These are phyloP conservation scores for Cordyceps sp. DNA, from an alignment of 2,329 filamentous ascomycete genomes.

Conservation along the genomic window DNA sequence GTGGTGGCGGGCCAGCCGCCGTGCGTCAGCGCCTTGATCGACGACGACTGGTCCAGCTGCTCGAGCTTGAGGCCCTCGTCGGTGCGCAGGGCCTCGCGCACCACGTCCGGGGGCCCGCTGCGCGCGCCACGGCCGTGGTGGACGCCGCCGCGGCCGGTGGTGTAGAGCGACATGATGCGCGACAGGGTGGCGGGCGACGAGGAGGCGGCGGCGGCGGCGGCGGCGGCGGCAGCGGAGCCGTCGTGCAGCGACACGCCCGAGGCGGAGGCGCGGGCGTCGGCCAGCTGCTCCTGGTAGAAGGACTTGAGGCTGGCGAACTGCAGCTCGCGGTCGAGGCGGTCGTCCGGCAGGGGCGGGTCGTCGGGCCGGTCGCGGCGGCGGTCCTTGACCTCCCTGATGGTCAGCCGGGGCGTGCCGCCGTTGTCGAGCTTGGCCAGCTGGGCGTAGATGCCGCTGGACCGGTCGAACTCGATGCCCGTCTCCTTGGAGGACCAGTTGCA, in stretches of 20 bases:
- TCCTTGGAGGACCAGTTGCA: constrained; percentile 89
- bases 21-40: constrained; percentile 41
- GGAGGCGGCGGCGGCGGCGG: constrained; percentile 49
- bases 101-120: constrained; percentile 50
- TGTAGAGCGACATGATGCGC: constrained; percentile 85
- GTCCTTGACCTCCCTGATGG: constrained; percentile 32
- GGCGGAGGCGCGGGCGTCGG: constrained; percentile 36
- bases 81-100: constrained; percentile 61
- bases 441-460: constrained; percentile 67
- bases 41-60: constrained; percentile 41
- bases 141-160: constrained; percentile 37
- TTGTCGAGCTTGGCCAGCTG: constrained; percentile 61
- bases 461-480: constrained; percentile 79
- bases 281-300: constrained; percentile 71
- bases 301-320: constrained; percentile 58
- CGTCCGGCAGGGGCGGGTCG: constrained; percentile 20
- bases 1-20: constrained; percentile 49
- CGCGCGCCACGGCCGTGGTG: constrained; percentile 42
- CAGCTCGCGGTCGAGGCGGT: constrained; percentile 43
- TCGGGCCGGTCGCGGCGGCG: constrained; percentile 29
- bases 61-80: constrained; percentile 56
- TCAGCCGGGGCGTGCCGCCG: constrained; percentile 34
- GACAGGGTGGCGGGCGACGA: constrained; percentile 67
- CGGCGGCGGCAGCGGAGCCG: constrained; percentile 37
- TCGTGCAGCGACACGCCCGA: constrained; percentile 24